Evolutionary conservation across 2,329 filamentous ascomycete species (phyloP).

Genomic region (Venturiaceae sp.): DNA sequence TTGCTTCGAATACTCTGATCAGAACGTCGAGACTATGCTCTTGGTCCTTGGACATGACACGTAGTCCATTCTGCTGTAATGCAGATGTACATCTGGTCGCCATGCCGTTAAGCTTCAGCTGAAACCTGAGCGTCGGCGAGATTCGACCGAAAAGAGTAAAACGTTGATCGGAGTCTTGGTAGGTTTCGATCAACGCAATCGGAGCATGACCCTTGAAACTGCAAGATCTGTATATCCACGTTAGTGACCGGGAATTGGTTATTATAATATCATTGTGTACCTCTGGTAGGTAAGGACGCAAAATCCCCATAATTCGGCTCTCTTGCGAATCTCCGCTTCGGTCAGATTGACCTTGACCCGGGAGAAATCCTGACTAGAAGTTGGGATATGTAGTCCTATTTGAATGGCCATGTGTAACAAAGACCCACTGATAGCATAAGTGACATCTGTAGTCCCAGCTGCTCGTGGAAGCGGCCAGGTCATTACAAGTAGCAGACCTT

Average conservation of each 20-base stretch:
- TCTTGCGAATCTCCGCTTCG: conserved; percentile 22
- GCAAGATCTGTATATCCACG: conserved; percentile 23
- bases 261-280: conserved; percentile 13
- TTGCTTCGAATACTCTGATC: conserved; percentile 24
- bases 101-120: conserved; percentile 27
- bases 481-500: conserved; percentile 26
- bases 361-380: conserved; percentile 32
- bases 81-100: conserved; percentile 25
- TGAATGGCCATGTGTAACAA: conserved; percentile 33
- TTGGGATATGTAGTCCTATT: conserved; percentile 31
- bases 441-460: conserved; percentile 20
- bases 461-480: conserved; percentile 31
- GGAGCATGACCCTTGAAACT: conserved; percentile 27
- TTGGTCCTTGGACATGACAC: conserved; percentile 26
- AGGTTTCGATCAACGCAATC: conserved; percentile 22
- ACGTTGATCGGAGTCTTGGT: conserved; percentile 25
- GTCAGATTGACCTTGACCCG: conserved; percentile 16
- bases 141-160: conserved; percentile 25
- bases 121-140: conserved; percentile 21
- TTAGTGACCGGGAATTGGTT: background rate
- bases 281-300: conserved; percentile 29
- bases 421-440: conserved; percentile 26
- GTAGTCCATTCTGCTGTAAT: conserved; percentile 27
- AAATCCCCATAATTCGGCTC: conserved; percentile 30
- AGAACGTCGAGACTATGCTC: conserved; percentile 27